Percentiles rank a stretch among this genome's conserved stretches.
Evolutionary conservation across 495 filamentous ascomycete genomes (phyloP).

Genomic region (Penicillium cosmopolitanum): DNA sequence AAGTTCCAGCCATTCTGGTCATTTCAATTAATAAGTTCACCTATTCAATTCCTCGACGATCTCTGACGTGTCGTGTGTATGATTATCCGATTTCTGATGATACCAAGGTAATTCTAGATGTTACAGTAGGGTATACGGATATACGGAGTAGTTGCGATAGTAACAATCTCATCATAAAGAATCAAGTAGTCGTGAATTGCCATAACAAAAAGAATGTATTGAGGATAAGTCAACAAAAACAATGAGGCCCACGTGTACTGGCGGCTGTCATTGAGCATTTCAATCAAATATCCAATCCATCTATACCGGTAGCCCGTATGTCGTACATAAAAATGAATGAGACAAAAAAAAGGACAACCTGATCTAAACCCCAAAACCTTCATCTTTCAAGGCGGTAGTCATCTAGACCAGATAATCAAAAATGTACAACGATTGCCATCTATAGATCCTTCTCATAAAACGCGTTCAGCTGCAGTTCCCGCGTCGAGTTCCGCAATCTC

Average conservation of each 20-base stretch:
- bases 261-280: constrained; percentile 11
- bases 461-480: constrained; percentile 1
- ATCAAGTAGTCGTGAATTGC: constrained; percentile 5
- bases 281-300: constrained; percentile 15
- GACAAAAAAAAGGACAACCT: not conserved
- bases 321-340: not conserved
- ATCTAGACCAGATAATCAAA: not conserved
- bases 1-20: not conserved
- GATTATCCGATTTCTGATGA: no score
- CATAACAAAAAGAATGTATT: constrained; percentile 13
- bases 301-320: constrained; percentile 10
- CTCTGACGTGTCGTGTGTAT: no score
- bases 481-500: not conserved
- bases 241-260: constrained; percentile 4
- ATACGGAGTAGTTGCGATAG: no score
- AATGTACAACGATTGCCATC: not conserved
- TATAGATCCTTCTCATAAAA: not conserved
- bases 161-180: not conserved
- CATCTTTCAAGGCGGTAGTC: not conserved
- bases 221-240: constrained; percentile 4
- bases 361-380: not conserved
- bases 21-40: not conserved
- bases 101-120: no score
- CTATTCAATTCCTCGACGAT: not conserved
- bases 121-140: no score